Evolutionary conservation across 139 green algal genomes (phyloP), one percentile per base, ranked within the genome.

Genomic region (Chlamydomonas sp.): DNA sequence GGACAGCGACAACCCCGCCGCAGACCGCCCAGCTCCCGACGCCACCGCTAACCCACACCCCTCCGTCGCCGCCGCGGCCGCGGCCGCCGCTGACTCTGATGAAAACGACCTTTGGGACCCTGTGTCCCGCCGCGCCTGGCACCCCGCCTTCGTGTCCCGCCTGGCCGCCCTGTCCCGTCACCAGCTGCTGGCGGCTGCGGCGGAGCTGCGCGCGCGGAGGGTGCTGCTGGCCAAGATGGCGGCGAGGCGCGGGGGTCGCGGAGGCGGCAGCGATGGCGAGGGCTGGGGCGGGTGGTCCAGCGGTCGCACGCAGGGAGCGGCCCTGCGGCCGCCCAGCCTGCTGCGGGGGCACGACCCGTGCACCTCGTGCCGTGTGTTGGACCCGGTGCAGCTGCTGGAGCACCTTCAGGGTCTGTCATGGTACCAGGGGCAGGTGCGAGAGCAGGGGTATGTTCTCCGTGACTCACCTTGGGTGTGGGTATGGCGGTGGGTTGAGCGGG

Each of bases 351-450:
- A 73, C 59, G 82, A 86, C 16, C 71, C 71, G 18, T 86, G 82
- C 71, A 9, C 68, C 5, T 86, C 82, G 0, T 63, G 1, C 1
- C 71, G 0, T 77, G 18, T 58, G 31, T 88, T 97, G 88, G 60
- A 63, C 17, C 74, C 90, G 3, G 5, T 69, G 4, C 82, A 78
- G 61, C 92, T 97, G 68, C 77, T 97, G 83, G 76, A 87, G 5
- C 96, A 98, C 86, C 90, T 98, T 12, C 76, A 91, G 86, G 17
- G 63, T 31, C 87, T 96, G 61, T 71, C 83, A 3, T 96, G 91
- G 88, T 97, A 97, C 90, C 84, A 91, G 4, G 85, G 83, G 49
- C 95, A 97, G 92, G 92, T 94, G 72, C 0, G 79, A 62, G 74
- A 61, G 74, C 7, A 75, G 12, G 18, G 31, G 31, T 49, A 49